phyloP scores from a whole-genome alignment of 345 rosid species.

The rapeseed (Brassica napus) region DNA sequence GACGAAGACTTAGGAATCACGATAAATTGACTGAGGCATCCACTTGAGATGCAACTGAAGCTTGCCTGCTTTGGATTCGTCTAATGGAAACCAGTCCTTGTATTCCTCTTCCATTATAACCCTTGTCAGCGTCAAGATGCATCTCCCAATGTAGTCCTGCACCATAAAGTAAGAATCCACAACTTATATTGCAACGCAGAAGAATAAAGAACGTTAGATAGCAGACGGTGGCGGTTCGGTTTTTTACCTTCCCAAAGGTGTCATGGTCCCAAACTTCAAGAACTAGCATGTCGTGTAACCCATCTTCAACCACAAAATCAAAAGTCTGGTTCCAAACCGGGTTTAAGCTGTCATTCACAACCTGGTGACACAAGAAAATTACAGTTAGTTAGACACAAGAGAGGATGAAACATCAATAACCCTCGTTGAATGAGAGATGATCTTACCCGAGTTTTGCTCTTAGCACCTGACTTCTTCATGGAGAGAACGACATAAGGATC shows the following conservation, averaged over 20 bases:
- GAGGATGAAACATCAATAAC: neutral
- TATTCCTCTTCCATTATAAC: slow-evolving; percentile 89
- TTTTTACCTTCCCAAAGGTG: slow-evolving; percentile 92
- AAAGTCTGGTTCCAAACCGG: slow-evolving; percentile 98
- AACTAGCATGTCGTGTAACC: slow-evolving; percentile 94
- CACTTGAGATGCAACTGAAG: slow-evolving; percentile 76
- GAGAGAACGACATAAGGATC: slow-evolving; percentile 87
- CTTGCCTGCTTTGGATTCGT: slow-evolving; percentile 72
- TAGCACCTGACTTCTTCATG: slow-evolving; percentile 82
- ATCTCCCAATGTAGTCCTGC: slow-evolving; percentile 94
- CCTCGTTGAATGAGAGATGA: slow-evolving; percentile 11
- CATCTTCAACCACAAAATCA: slow-evolving; percentile 95
- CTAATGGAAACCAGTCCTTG: slow-evolving; percentile 60
- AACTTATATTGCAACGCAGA: neutral
- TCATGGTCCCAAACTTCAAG: slow-evolving; percentile 95
- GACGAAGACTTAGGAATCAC: slow-evolving; percentile 53
- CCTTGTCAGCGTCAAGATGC: slow-evolving; percentile 89
- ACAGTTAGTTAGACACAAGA: neutral
- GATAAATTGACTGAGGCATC: slow-evolving; percentile 88
- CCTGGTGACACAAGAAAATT: slow-evolving; percentile 49
- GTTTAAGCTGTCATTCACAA: slow-evolving; percentile 82
- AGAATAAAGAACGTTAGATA: neutral
- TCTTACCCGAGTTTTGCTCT: slow-evolving; percentile 76
- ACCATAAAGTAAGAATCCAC: neutral
- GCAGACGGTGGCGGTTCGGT: neutral